A percentile compares a stretch with the other conserved stretches of the same genome.
phyloP scores from a whole-genome alignment of 345 rosid species.

The Gynandropsis gynandra region DNA sequence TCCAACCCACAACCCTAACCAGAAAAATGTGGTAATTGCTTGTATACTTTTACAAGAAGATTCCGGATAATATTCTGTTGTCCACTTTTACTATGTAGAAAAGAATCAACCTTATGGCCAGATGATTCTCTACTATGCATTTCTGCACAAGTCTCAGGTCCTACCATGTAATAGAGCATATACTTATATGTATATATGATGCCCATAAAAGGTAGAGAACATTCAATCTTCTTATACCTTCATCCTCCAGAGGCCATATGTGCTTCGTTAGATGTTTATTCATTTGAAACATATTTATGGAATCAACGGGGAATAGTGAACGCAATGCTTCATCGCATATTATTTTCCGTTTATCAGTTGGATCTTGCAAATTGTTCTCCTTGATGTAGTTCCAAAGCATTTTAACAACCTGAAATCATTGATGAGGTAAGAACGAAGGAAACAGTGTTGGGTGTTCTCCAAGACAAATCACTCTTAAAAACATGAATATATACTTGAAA shows the following conservation, averaged over 20 bases:
- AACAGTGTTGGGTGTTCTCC: not conserved
- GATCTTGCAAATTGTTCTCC: conserved; percentile 59
- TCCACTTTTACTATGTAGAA: too few relatives aligned
- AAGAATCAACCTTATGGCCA: too few relatives aligned
- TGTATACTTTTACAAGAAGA: too few relatives aligned
- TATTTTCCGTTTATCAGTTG: conserved; percentile 41
- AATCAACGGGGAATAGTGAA: conserved; percentile 39
- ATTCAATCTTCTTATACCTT: conserved; percentile 30
- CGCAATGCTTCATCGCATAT: conserved; percentile 44
- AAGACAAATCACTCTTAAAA: too few relatives aligned
- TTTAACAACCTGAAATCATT: conserved; percentile 47
- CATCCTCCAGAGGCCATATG: conserved; percentile 46
- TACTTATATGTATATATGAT: not conserved
- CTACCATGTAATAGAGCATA: too few relatives aligned
- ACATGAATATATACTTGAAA: not conserved
- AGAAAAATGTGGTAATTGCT: too few relatives aligned
- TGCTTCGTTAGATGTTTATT: conserved; percentile 50
- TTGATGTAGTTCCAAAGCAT: conserved; percentile 48
- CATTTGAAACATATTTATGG: conserved; percentile 64
- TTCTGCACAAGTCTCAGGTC: too few relatives aligned
- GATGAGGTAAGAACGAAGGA: conserved; percentile 5
- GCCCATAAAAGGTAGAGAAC: not conserved
- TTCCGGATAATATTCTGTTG: too few relatives aligned
- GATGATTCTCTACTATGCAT: too few relatives aligned
- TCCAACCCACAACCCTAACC: too few relatives aligned